Evolutionary conservation across 2,329 filamentous ascomycete genomes (phyloP).

Genomic region (Aspergillus versicolor): DNA sequence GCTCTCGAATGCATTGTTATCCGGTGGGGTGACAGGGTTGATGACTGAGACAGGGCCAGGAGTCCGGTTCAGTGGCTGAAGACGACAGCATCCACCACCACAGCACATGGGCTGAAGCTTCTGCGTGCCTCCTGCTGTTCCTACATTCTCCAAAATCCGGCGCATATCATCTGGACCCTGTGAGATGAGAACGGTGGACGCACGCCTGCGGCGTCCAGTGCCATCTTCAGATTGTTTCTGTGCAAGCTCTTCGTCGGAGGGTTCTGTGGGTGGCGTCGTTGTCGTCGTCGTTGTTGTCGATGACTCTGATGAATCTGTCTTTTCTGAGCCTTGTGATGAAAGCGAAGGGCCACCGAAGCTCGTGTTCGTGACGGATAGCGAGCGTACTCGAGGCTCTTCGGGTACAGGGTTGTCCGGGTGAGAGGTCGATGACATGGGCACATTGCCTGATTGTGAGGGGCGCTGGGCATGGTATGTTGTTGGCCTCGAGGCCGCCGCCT

Average conservation of each 20-base stretch:
- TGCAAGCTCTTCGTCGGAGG: constrained; percentile 33
- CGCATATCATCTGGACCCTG: constrained; percentile 60
- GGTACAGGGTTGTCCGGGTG: constrained; percentile 50
- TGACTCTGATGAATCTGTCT: constrained; percentile 38
- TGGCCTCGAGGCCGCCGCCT: constrained; percentile 24
- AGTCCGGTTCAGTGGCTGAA: constrained; percentile 54
- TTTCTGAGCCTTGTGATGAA: constrained; percentile 33
- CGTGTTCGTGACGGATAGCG: constrained; percentile 36
- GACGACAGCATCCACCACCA: constrained; percentile 64
- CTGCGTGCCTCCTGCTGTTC: constrained; percentile 53
- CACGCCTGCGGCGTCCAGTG: constrained; percentile 38
- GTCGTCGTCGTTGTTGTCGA: constrained; percentile 34
- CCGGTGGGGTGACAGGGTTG: constrained; percentile 59
- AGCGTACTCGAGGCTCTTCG: constrained; percentile 45
- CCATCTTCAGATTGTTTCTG: constrained; percentile 19
- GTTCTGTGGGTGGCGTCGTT: constrained; percentile 45
- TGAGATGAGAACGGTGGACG: constrained; percentile 53
- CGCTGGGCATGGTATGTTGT: constrained; percentile 20
- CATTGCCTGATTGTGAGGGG: constrained; percentile 25
- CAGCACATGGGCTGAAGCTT: constrained; percentile 64
- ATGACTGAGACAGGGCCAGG: constrained; percentile 38
- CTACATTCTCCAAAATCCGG: constrained; percentile 56
- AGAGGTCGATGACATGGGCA: constrained; percentile 42
- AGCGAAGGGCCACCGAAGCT: constrained; percentile 29
- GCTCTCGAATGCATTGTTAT: constrained; percentile 81